Evolutionary conservation across 306 rosid species (phyloP), one percentile per base, ranked within the genome.

Genomic region (Adenanthera pavonina): DNA sequence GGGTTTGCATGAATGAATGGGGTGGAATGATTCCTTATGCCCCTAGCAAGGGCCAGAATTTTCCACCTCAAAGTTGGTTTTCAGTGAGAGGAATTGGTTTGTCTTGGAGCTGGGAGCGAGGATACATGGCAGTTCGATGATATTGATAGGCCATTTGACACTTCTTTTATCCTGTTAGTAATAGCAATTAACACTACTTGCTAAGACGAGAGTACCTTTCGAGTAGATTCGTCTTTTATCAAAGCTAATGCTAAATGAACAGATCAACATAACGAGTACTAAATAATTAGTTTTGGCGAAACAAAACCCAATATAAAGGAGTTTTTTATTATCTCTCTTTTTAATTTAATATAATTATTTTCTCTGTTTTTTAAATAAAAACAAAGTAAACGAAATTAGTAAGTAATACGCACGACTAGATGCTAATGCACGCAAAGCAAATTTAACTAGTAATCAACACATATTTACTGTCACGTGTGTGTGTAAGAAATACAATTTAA

Each of bases 11-110:
- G 76, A 67, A 16, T 40, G 57, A 33, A 16, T 40, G 57, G 17
- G 49, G 15, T 53, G 82, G 76, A 69, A 43, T 78, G n/a, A 54
- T 78, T 43, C 82, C 47, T 51, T 78, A n/a, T 78, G 54, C 75
- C 69, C 11, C n/a, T 74, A 1, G 35, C 40, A n/a, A 64, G 6
- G 2, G 54, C 30, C 65, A 49, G 46, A 43, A 40, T 67, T 9
- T 41, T 46, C 54, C 67, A 20, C 43, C 13, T 14, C 43, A 20
- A 38, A 52, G 35, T 19, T 78, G 62, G 46, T 9, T 78, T 78
- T 77, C 62, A n/a, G 47, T 77, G 48, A 65, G 9, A 30, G 19
- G 2, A 66, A 66, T 36, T 65, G 2, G 61, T 48, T 48, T 72
- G 46, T 49, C 33, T 14, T 49, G 38, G 30, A 69, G 54, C 38